Conservation (phyloP, 1,284 basidiomycete species). For the Malassezia pachydermatis region DNA sequence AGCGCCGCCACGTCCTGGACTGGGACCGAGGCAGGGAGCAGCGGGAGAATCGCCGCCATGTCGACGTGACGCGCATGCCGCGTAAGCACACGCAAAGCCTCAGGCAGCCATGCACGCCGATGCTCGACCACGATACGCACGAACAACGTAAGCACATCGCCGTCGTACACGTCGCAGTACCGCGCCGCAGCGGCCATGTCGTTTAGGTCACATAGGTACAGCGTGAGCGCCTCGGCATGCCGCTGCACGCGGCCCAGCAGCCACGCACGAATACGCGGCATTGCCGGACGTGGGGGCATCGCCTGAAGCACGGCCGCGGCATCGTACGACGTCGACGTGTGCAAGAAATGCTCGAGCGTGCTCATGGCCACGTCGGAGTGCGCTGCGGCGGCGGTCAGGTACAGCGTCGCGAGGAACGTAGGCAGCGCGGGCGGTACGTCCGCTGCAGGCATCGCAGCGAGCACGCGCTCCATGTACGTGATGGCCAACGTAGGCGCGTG, state of each 20-base stretch:
- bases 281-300: slow-evolving; percentile 37
- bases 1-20: slow-evolving; percentile 70
- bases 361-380: slow-evolving; percentile 11
- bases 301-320: slow-evolving; percentile 72
- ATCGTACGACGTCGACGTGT: slow-evolving; percentile 61
- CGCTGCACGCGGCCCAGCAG: slow-evolving; percentile 77
- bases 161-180: slow-evolving; percentile 28
- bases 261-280: slow-evolving; percentile 68
- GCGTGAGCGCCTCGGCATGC: slow-evolving; percentile 81
- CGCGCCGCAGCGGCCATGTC: slow-evolving; percentile 78
- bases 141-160: slow-evolving; percentile 66
- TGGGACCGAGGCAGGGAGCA: slow-evolving; percentile 77
- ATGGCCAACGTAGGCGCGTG: slow-evolving; percentile 58
- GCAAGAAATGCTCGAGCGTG: slow-evolving; percentile 64
- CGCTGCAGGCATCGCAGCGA: slow-evolving; percentile 56
- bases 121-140: slow-evolving; percentile 52
- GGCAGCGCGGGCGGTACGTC: slow-evolving; percentile 66
- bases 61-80: slow-evolving; percentile 73
- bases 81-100: slow-evolving; percentile 56
- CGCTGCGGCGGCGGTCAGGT: slow-evolving; percentile 59
- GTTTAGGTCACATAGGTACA: slow-evolving; percentile 76
- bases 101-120: neutral
- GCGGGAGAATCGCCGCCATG: slow-evolving; percentile 64
- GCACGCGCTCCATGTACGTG: slow-evolving; percentile 76
- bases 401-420: slow-evolving; percentile 75